A percentile compares a stretch with the other conserved stretches of the same genome.
phyloP scores from a whole-genome alignment of 139 green algal species.

The Coccomyxa sp. region DNA sequence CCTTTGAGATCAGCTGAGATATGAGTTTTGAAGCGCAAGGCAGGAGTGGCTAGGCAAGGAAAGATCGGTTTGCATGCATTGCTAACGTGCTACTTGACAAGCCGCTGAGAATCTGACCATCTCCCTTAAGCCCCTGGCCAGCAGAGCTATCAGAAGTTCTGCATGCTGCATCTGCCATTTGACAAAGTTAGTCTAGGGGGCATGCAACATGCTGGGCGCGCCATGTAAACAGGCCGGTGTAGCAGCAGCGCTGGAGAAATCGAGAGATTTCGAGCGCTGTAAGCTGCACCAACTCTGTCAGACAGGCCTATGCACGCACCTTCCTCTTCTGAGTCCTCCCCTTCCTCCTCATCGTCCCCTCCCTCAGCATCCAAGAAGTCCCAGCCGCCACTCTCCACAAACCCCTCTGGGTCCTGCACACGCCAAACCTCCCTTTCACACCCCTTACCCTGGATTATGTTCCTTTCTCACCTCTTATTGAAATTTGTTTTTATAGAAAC shows the following conservation, averaged over 20 bases:
- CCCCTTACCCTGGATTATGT: too few species aligned
- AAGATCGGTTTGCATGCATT: neutral
- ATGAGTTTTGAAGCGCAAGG: too few species aligned
- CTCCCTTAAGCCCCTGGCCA: neutral
- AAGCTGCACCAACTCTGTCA: too few species aligned
- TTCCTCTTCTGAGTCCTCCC: constrained; percentile 58
- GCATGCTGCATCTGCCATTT: too few species aligned
- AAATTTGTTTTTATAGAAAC: too few species aligned
- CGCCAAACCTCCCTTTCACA: neutral
- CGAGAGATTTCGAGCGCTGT: too few species aligned
- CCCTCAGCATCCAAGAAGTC: constrained; percentile 93
- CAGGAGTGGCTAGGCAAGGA: neutral
- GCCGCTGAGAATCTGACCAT: neutral
- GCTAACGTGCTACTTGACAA: too few species aligned
- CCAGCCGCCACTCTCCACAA: constrained; percentile 90
- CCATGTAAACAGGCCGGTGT: too few species aligned
- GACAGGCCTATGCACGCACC: neutral
- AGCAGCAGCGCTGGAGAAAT: too few species aligned
- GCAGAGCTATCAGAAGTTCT: neutral
- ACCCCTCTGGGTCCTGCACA: constrained; percentile 77
- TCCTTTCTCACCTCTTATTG: too few species aligned
- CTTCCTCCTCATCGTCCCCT: constrained; percentile 72
- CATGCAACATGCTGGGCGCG: too few species aligned
- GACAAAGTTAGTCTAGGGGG: too few species aligned
- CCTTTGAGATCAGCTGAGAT: neutral